Conservation (phyloP, 345 rosid genomes). For the Eutrema heterophyllum region DNA sequence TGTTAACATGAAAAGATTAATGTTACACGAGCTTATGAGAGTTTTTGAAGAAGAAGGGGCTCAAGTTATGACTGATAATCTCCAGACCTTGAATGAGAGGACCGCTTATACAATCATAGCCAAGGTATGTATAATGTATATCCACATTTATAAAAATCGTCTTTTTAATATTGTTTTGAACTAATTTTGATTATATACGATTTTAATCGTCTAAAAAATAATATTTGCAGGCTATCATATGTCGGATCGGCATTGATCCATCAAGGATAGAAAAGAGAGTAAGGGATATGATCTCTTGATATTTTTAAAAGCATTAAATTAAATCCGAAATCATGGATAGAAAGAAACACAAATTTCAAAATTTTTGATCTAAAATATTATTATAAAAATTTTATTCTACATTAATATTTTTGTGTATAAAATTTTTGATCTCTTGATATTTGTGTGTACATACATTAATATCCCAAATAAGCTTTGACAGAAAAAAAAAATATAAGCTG, state of each 20-base stretch:
- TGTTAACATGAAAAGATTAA: conserved; percentile 4
- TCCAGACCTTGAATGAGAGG: conserved; percentile 15
- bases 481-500: not conserved
- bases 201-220: not conserved
- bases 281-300: conserved; percentile 2
- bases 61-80: conserved; percentile 18
- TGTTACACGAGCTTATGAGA: conserved; percentile 12
- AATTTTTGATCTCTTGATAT: too few relatives aligned
- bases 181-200: not conserved
- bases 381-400: too few relatives aligned
- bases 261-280: conserved; percentile 17
- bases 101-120: conserved; percentile 13
- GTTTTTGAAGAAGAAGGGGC: conserved; percentile 32
- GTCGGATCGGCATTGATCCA: conserved; percentile 24
- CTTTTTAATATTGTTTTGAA: not conserved
- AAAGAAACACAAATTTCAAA: not conserved
- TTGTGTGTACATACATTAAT: not conserved
- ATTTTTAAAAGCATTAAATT: not conserved
- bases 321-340: not conserved
- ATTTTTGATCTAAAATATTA: not conserved
- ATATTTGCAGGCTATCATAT: conserved; percentile 22
- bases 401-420: too few relatives aligned
- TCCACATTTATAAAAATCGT: not conserved
- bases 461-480: not conserved
- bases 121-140: not conserved